A percentile compares a stretch with the other conserved stretches of the same genome.
Evolutionary conservation across 2,329 filamentous ascomycete species (phyloP).

Genomic region (Alternaria burnsii): DNA sequence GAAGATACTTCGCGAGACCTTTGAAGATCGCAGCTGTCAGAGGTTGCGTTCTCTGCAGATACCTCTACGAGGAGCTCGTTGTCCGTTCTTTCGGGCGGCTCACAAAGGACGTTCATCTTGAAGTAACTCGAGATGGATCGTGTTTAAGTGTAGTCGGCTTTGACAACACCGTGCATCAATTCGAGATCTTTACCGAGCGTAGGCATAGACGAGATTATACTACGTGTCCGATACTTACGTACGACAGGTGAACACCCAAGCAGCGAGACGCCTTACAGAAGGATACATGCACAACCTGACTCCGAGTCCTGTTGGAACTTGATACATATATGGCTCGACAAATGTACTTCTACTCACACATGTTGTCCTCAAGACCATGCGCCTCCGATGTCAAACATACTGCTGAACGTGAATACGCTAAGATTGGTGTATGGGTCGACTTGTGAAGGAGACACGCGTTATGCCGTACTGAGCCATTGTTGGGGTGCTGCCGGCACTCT

Average conservation of each 20-base stretch:
- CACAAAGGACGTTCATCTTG: neutral
- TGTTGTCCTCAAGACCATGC: too few species aligned
- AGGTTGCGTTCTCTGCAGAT: neutral
- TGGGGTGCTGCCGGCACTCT: neutral
- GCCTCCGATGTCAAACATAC: neutral
- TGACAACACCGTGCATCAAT: neutral
- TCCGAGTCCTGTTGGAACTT: too few species aligned
- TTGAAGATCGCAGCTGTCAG: neutral
- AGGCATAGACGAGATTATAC: neutral
- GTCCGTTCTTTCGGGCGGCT: neutral
- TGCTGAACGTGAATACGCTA: neutral
- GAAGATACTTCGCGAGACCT: neutral
- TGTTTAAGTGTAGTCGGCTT: neutral
- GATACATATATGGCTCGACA: too few species aligned
- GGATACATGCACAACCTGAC: too few species aligned
- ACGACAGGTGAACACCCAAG: too few species aligned
- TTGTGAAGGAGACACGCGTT: neutral
- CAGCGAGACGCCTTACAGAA: too few species aligned
- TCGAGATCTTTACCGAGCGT: neutral
- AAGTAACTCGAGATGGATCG: neutral
- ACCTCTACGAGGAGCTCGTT: neutral
- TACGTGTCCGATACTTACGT: neutral
- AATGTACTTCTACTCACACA: too few species aligned
- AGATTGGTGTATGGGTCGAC: neutral
- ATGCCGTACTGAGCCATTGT: neutral